A percentile compares a stretch with the other conserved stretches of the same genome.
phyloP scores from a whole-genome alignment of 1,139 yeast species.

The Suhomyces terraborum region DNA sequence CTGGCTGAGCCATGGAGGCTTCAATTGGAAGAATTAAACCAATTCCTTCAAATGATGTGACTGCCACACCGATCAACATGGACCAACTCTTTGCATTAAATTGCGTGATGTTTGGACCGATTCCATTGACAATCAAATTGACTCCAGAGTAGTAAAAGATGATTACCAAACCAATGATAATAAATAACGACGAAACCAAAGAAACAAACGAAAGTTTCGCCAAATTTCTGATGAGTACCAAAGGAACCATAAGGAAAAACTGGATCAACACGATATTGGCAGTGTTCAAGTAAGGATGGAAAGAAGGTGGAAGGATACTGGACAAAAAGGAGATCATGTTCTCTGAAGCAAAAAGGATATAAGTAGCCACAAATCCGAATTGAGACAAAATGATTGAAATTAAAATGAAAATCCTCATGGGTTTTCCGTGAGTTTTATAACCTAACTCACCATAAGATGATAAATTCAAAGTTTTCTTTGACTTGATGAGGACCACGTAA shows the following conservation, averaged over 20 bases:
- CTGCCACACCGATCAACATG: constrained; percentile 77
- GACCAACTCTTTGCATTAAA: constrained; percentile 70
- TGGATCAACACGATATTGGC: constrained; percentile 54
- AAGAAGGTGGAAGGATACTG: constrained; percentile 10
- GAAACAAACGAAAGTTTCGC: constrained; percentile 71
- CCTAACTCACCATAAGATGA: constrained; percentile 80
- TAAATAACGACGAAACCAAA: constrained; percentile 65
- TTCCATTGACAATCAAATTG: constrained; percentile 49
- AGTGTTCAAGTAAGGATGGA: constrained; percentile 19
- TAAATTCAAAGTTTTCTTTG: constrained; percentile 60
- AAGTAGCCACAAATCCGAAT: constrained; percentile 77
- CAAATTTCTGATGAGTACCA: constrained; percentile 70
- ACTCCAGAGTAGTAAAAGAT: constrained; percentile 58
- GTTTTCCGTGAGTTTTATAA: constrained; percentile 56
- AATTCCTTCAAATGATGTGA: constrained; percentile 80
- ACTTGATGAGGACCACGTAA: constrained; percentile 59
- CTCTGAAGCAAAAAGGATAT: constrained; percentile 71
- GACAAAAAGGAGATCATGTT: constrained; percentile 54
- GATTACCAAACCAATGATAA: constrained; percentile 62
- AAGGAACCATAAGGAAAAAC: constrained; percentile 61
- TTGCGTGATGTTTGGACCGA: constrained; percentile 48
- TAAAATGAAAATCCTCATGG: constrained; percentile 59
- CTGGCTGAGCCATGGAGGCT: constrained; percentile 72
- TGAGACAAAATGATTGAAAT: constrained; percentile 68
- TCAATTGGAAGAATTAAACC: constrained; percentile 78